These are phyloP conservation scores for Yamadazyma jaroonii DNA, from an alignment of 1,139 yeast genomes.

Conservation along the genomic window DNA sequence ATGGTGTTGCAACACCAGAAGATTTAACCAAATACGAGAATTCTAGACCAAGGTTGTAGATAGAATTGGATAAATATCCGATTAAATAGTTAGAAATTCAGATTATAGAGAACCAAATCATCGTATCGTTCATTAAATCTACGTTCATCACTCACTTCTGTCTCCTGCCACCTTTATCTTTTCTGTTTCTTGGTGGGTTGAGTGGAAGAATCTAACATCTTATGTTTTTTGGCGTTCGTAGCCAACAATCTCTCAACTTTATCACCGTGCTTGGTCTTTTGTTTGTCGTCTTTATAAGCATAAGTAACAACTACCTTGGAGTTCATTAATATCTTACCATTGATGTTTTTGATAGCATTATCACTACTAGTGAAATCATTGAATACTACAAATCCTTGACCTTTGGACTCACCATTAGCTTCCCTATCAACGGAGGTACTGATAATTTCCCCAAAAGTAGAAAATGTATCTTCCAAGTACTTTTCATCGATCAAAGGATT, in stretches of 20 bases:
- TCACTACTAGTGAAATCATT: conserved; percentile 71
- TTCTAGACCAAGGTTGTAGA: conserved; percentile 44
- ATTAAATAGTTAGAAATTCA: conserved; percentile 16
- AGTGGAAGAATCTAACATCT: conserved; percentile 1
- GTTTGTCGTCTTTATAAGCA: conserved; percentile 67
- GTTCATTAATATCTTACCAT: conserved; percentile 70
- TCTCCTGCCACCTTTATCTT: not conserved
- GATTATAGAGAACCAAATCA: too few species aligned
- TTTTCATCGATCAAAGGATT: conserved; percentile 67
- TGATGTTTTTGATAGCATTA: conserved; percentile 64
- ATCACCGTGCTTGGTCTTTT: conserved; percentile 67
- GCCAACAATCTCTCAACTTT: conserved; percentile 72
- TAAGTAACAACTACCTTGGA: conserved; percentile 59
- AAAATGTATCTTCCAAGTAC: conserved; percentile 58
- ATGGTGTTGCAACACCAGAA: conserved; percentile 66
- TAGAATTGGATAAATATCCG: too few species aligned
- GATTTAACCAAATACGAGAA: conserved; percentile 53
- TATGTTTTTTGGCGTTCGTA: conserved; percentile 53
- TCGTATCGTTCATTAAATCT: not conserved
- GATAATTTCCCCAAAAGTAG: conserved; percentile 64
- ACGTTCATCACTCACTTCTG: too few species aligned
- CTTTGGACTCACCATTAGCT: conserved; percentile 48
- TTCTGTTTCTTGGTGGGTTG: conserved; percentile 1
- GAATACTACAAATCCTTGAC: conserved; percentile 62
- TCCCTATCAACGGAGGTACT: conserved; percentile 50